Evolutionary conservation across 2,329 filamentous ascomycete species (phyloP).

Genomic region (Colletotrichum caudatum): DNA sequence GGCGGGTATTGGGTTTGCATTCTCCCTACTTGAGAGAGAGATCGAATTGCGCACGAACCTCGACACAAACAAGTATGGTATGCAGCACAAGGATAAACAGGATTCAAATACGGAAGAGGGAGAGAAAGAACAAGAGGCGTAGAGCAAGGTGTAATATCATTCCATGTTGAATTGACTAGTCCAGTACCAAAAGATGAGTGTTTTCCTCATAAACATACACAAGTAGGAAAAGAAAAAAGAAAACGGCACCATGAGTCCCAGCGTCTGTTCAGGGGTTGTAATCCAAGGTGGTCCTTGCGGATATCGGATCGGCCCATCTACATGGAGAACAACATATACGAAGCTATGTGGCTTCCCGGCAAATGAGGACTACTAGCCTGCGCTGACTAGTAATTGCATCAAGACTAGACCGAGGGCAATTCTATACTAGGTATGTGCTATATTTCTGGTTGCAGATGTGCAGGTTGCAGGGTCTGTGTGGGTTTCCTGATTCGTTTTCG

Average conservation of each 20-base stretch:
- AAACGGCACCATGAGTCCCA: too few species aligned
- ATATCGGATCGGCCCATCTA: accelerated
- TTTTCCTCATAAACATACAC: background rate
- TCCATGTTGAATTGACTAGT: background rate
- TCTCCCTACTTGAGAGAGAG: background rate
- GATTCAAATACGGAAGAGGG: background rate
- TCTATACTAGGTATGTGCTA: background rate
- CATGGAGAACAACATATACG: too few species aligned
- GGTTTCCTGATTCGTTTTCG: background rate
- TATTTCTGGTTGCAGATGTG: background rate
- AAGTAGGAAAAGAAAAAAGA: background rate
- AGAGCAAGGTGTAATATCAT: background rate
- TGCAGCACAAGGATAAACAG: background rate
- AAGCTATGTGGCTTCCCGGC: too few species aligned
- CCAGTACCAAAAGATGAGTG: background rate
- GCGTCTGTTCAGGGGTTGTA: too few species aligned
- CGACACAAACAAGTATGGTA: background rate
- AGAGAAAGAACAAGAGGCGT: background rate
- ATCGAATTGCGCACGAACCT: background rate
- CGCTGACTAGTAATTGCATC: background rate
- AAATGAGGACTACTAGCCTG: background rate
- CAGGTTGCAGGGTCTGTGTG: too few species aligned
- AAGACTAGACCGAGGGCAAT: background rate
- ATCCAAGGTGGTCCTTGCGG: too few species aligned
- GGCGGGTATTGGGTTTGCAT: background rate